Evolutionary conservation across 2,329 filamentous ascomycete species (phyloP), one percentile per base, ranked within the genome.

Genomic region (Cyphellophora europaea): DNA sequence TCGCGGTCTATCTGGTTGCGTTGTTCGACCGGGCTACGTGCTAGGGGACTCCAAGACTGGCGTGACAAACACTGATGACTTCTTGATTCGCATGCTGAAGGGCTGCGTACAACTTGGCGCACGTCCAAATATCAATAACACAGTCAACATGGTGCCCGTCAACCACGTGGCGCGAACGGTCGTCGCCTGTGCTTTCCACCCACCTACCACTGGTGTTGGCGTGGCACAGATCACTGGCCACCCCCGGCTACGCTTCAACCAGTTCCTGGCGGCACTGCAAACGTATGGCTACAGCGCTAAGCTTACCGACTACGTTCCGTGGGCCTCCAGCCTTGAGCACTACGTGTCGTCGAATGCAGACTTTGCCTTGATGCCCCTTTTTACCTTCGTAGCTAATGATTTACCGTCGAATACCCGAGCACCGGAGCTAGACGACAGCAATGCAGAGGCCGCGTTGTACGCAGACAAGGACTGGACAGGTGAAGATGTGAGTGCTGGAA

Each of bases 121-220:
- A 3, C 71, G 85, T 0, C 89, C 88, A 1, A 71, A 74, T 47
- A 93, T 95, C 48, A 61, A 69, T 55, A 96, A 94, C 64, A 84
- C 85, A 0, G 77, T 95, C 58, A 96, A 95, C 63, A 77, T 80
- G 57, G 82, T 94, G 0, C 88, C 89, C 0, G 87, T 94, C 16
- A 77, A 77, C 43, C 85, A 93, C 47, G 87, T 95, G 21, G 74
- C 80, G 2, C 71, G 75, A n/a, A 74, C 93, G 5, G 81, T 93
- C 16, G 76, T 86, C 12, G 84, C 87, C 1, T 67, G 79, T 4
- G 71, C 77, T 0, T 69, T 93, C 49, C 71, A 79, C 51, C 78
- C 43, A 1, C 67, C 76, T 3, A 47, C 55, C n/a, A 27, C 17
- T 6, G 64, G 65, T 3, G 58, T 76, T 3, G 65, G 71, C 40